Evolutionary conservation across 2,329 filamentous ascomycete species (phyloP), one percentile per base, ranked within the genome.

Genomic region (Dothiorella sarmentorum): DNA sequence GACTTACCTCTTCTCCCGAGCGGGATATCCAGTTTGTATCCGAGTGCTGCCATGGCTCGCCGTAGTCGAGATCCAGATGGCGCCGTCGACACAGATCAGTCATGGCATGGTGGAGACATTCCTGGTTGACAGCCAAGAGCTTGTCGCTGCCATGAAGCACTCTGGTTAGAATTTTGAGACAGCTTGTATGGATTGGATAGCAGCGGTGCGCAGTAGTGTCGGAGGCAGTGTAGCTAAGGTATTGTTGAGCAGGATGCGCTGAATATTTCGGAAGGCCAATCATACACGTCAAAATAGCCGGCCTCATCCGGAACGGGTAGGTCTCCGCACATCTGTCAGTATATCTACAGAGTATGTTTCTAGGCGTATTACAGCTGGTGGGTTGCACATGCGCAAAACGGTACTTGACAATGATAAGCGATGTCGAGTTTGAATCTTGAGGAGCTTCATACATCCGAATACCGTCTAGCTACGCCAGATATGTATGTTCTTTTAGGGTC

Each of bases 151-250:
- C 64, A 9, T 26, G 29, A 3, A 67, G n/a, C 15, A 37, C 55
- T 22, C 52, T 58, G 7, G 62, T 60, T 1, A 68, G 61, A 27
- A 67, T 40, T 9, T 61, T 40, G 45, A 61, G 63, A 26, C 66
- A 68, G 2, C 58, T 58, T 24, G 63, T 60, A 47, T 67, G 66
- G 20, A 67, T 65, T 3, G 65, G 65, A 45, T 60, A 67, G 11
- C 56, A 57, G 5, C 27, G 26, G 1, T 44, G 35, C 0, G 47
- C 31, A 4, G 62, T 61, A 2, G 42, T 18, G 11, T 61, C 49
- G 5, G 57, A 60, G 0, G 35, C 7, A 5, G 44, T 20, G 29
- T 63, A 65, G 27, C 63, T 63, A 13, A 33, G 22, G 13, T 44
- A 5, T 31, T 24, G 3, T 44, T 37, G 27, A 45, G 26, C 4